phyloP scores from a whole-genome alignment of 139 green algal species.

The Desmodesmus armatus region DNA sequence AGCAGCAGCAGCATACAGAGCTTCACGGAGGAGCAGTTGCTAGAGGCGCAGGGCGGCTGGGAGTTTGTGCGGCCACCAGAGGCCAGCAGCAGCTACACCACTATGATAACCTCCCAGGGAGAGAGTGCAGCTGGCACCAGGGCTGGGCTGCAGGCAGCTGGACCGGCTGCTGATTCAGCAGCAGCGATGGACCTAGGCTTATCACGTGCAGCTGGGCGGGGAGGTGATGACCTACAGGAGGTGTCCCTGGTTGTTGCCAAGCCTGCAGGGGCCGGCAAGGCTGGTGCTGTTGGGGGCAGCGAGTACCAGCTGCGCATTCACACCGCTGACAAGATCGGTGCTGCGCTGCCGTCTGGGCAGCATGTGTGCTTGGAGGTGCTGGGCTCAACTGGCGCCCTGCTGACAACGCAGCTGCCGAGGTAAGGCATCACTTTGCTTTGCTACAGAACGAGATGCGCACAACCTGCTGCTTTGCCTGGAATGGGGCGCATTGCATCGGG shows the following conservation, averaged over 20 bases:
- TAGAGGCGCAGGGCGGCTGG: slow-evolving; percentile 29
- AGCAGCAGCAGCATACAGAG: slow-evolving; percentile 33
- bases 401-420: background rate
- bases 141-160: background rate
- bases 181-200: background rate
- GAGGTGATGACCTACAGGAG: background rate
- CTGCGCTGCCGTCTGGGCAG: slow-evolving; percentile 8
- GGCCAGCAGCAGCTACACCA: background rate
- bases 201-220: background rate
- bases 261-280: background rate
- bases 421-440: background rate
- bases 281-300: too few relatives aligned
- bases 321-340: slow-evolving; percentile 27
- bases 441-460: too few relatives aligned
- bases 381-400: background rate
- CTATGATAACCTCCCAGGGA: background rate
- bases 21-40: slow-evolving; percentile 47
- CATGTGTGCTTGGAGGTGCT: slow-evolving; percentile 8
- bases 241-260: slow-evolving; percentile 14
- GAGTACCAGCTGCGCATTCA: slow-evolving; percentile 28
- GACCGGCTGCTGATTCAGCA: background rate
- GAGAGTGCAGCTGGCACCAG: background rate
- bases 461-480: slow-evolving; percentile 2
- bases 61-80: slow-evolving; percentile 20
- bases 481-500: too few relatives aligned